Base-by-base conservation (phyloP, 306 rosid species). In the Pyrus pyrifolia region DNA sequence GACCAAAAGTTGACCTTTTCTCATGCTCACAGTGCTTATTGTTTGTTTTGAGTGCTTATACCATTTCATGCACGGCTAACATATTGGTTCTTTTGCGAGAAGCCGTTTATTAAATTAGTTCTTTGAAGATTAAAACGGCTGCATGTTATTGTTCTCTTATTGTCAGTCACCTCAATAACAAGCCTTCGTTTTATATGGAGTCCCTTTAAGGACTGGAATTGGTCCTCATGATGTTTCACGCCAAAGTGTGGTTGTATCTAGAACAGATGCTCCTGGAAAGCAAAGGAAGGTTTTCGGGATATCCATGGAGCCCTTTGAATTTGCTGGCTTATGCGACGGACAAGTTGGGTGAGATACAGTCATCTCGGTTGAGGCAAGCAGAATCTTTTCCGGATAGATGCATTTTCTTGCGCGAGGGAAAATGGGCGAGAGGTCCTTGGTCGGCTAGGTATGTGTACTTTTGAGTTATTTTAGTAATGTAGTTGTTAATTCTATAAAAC, bases 401-500 rank as follows among this genome's bases (percentile, higher is more conserved):
- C 74, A 19, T 65, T 70, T 66, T 73, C 80, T 53, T 29, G 73
- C 76, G 65, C 33, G 7, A 49, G 81, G 96, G 98, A 7, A 93
- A 92, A 92, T 95, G 97, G 96, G 99, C 97, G 52, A 88, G 97
- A 82, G 97, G 96, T 66, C 97, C 98, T 51, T 90, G 96, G 97
- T 95, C 97, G 52, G 97, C 97, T 60, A 89, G 97, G 98, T 95
- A 86, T 69, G 68, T 57, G 17, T 59, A 23, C 25, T 59, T 12
- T 9, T 23, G 30, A 23, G 2, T 59, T 27, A 4, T 25, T 62
- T 38, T 7, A 6, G 42, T 38, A 6, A 38, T 9, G 42, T 38
- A 38, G 40, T 35, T 35, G 8, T 6, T 35, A 35, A 35, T 35
- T 35, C 40, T 6, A 35, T 35, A 35, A 35, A 35, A 35, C 40